Evolutionary conservation across 2,329 filamentous ascomycete genomes (phyloP).

Genomic region (Pseudogymnoascus destructans): DNA sequence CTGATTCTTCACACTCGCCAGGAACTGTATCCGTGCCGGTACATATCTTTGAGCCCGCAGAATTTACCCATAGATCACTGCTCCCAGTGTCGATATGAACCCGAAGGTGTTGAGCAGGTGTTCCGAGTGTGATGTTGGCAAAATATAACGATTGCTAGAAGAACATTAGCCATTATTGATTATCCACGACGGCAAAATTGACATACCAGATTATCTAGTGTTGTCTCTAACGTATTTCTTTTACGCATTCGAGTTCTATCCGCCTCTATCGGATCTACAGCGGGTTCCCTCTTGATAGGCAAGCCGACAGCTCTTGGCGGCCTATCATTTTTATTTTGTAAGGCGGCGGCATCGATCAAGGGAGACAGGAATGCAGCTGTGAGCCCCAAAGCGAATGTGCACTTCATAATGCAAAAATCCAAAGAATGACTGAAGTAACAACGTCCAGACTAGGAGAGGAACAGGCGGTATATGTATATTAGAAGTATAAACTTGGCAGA

Average conservation of each 20-base stretch:
- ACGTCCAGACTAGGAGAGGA: background rate
- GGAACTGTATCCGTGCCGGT: slow-evolving; percentile 22
- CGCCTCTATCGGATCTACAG: slow-evolving; percentile 20
- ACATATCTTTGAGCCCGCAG: slow-evolving; percentile 48
- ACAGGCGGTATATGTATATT: background rate
- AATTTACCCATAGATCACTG: slow-evolving; percentile 61
- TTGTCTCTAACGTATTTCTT: slow-evolving; percentile 28
- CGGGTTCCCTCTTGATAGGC: slow-evolving; percentile 19
- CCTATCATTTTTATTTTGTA: slow-evolving; percentile 21
- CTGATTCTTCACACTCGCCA: slow-evolving; percentile 36
- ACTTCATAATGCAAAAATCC: background rate
- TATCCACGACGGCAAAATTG: background rate
- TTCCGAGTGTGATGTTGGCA: slow-evolving; percentile 49
- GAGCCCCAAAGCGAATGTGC: slow-evolving; percentile 15
- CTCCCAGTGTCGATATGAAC: slow-evolving; percentile 56
- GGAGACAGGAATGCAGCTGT: slow-evolving; percentile 20
- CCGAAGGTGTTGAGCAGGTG: slow-evolving; percentile 42
- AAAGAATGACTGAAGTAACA: background rate
- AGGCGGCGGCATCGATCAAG: slow-evolving; percentile 20
- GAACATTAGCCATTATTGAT: slow-evolving; percentile 16
- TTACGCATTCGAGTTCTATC: slow-evolving; percentile 32
- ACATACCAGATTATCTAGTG: slow-evolving; percentile 43
- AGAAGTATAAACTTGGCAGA: background rate
- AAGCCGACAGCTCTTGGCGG: slow-evolving; percentile 24
- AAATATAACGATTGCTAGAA: slow-evolving; percentile 48